These are phyloP conservation scores for Vitis amurensis DNA, from an alignment of 164 flowering plant species.

Conservation along the genomic window DNA sequence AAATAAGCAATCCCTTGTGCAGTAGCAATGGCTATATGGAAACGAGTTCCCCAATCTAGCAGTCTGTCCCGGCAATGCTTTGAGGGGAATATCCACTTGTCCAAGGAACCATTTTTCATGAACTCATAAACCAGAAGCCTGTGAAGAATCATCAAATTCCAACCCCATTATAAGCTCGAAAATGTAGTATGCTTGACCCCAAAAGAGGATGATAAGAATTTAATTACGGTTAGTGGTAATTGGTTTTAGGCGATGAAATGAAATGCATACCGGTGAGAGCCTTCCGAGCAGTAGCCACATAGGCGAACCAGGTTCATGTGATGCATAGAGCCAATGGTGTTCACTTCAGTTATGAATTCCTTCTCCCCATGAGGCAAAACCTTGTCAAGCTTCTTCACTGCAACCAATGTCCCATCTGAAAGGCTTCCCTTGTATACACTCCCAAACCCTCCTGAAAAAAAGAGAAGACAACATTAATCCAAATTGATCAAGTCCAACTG, in stretches of 20 bases:
- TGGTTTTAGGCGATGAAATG: too few species aligned
- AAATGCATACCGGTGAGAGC: conserved; percentile 58
- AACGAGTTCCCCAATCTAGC: conserved; percentile 83
- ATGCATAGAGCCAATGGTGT: conserved; percentile 93
- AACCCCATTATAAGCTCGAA: not conserved
- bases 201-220: too few species aligned
- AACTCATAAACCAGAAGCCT: conserved; percentile 94
- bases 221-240: too few species aligned
- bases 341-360: conserved; percentile 89
- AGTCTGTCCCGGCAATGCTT: conserved; percentile 29
- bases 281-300: conserved; percentile 91
- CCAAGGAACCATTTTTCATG: conserved; percentile 87
- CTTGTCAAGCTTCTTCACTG: conserved; percentile 87
- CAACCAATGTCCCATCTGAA: conserved; percentile 70
- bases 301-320: conserved; percentile 95
- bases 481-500: not conserved
- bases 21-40: conserved; percentile 64
- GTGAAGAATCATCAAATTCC: conserved; percentile 8
- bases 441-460: conserved; percentile 80
- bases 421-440: conserved; percentile 84
- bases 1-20: conserved; percentile 97
- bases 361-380: conserved; percentile 87
- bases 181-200: not conserved
- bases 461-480: not conserved
- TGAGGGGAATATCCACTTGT: conserved; percentile 91